Conservation (phyloP, 2,329 filamentous ascomycete species). For the Talaromyces sp. region DNA sequence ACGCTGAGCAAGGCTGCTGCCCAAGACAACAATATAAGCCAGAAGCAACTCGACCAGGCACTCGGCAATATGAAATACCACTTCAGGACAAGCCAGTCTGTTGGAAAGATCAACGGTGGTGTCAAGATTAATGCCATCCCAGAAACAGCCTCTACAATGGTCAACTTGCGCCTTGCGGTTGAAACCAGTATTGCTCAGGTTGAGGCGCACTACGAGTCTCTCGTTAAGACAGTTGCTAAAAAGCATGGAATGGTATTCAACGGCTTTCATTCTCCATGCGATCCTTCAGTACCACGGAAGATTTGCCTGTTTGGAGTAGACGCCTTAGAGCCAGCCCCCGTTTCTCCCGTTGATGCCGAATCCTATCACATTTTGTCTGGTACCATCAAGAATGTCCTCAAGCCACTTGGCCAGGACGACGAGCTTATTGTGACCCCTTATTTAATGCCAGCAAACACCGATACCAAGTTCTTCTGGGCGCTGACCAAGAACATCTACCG, state of each 20-base stretch:
- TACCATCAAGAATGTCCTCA: slow-evolving; percentile 14
- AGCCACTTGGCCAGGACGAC: slow-evolving; percentile 29
- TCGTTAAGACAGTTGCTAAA: slow-evolving; percentile 44
- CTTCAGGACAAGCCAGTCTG: slow-evolving; percentile 54
- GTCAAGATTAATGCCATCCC: slow-evolving; percentile 57
- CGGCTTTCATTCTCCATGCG: slow-evolving; percentile 16
- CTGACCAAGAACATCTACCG: slow-evolving; percentile 50
- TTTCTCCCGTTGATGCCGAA: slow-evolving; percentile 23
- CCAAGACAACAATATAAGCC: slow-evolving; percentile 21
- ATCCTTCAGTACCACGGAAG: slow-evolving; percentile 12
- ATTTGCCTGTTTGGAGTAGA: slow-evolving; percentile 34
- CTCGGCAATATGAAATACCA: slow-evolving; percentile 39
- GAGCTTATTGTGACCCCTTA: slow-evolving; percentile 48
- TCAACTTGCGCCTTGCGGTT: slow-evolving; percentile 57
- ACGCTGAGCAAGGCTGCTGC: slow-evolving; percentile 33
- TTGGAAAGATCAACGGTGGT: slow-evolving; percentile 51
- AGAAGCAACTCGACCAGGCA: slow-evolving; percentile 1
- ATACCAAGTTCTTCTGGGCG: slow-evolving; percentile 50
- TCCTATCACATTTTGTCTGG: slow-evolving; percentile 18
- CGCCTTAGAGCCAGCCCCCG: slow-evolving; percentile 26
- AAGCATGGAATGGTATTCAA: slow-evolving; percentile 35
- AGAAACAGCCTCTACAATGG: slow-evolving; percentile 47
- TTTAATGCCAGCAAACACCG: slow-evolving; percentile 52
- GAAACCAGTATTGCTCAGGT: slow-evolving; percentile 47
- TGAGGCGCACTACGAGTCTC: slow-evolving; percentile 42